Evolutionary conservation across 192 early-diverging fungal genomes (phyloP).

Genomic region (Spizellomyces sp.): DNA sequence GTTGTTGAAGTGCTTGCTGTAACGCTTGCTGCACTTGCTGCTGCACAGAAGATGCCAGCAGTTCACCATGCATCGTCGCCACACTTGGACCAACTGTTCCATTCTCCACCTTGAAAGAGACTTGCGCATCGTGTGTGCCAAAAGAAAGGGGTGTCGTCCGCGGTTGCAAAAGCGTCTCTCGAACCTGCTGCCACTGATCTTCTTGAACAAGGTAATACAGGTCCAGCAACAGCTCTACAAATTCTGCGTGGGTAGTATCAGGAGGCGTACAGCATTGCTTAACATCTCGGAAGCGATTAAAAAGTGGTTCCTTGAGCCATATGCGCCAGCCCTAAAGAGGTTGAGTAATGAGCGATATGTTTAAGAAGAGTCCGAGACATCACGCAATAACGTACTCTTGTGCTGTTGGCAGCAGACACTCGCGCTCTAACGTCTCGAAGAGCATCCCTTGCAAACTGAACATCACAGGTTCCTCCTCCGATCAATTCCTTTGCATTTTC

Average conservation of each 20-base stretch:
- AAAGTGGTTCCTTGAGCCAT: constrained; percentile 34
- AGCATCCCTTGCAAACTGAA: constrained; percentile 22
- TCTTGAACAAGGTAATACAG: constrained; percentile 17
- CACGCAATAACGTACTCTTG: constrained; percentile 8
- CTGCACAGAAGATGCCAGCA: background rate
- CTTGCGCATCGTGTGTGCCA: background rate
- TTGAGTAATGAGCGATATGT: background rate
- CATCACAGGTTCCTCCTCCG: constrained; percentile 9
- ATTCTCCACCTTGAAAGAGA: constrained; percentile 4
- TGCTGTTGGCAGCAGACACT: constrained; percentile 11
- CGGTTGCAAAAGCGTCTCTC: constrained; percentile 8
- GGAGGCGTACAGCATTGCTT: constrained; percentile 31
- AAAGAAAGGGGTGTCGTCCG: constrained; percentile 1
- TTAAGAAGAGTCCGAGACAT: too few species aligned
- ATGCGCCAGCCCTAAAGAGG: constrained; percentile 32
- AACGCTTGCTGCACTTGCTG: constrained; percentile 6
- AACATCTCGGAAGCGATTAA: constrained; percentile 26
- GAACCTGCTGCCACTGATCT: constrained; percentile 25
- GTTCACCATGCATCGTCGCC: background rate
- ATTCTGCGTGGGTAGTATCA: constrained; percentile 34
- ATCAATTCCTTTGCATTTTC: constrained; percentile 10
- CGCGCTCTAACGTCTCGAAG: constrained; percentile 16
- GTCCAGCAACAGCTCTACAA: constrained; percentile 36
- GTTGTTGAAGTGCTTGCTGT: background rate
- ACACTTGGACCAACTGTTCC: background rate